Evolutionary conservation across 257 asterid species (phyloP), one percentile per base, ranked within the genome.

Genomic region (Ehretia macrophylla): DNA sequence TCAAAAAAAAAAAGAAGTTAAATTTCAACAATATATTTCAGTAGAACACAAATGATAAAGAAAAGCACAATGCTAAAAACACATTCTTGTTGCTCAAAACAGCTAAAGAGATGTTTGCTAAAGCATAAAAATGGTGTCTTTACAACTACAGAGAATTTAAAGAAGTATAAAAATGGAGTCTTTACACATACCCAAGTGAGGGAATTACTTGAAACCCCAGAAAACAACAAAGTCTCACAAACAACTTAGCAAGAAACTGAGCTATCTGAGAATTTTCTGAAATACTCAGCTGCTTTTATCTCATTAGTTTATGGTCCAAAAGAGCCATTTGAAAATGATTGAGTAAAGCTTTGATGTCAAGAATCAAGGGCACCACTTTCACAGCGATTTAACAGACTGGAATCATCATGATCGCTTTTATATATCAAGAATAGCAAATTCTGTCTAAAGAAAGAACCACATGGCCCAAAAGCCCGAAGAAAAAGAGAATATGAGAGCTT

Each of bases 291-390:
- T 42, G 17, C 39, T 56, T 35, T 35, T 46, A 66, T 56, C 46
- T 59, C 73, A 47, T 68, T 57, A 49, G 76, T 65, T 76, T 38
- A 48, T 73, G 17, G 73, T 40, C 51, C 10, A 59, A 56, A 50
- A 59, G 35, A 27, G 35, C 56, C 68, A 56, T 27, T 1, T 62
- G 79, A 74, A 70, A 80, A 82, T 85, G 85, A 88, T 83, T 77
- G 84, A 72, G 64, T 65, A 69, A 48, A 72, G 79, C 90, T 77
- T 81, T 50, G 86, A 78, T 86, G 95, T 72, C 95, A 79, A 83
- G 95, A 88, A 90, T 81, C 74, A 76, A 75, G 88, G 97, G 84
- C 81, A 86, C 93, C 87, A 70, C 83, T 72, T 69, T 42, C 73
- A 47, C 75, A 71, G 73, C 68, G 79, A 76, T 76, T 84, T 69